Conservation (phyloP, 257 asterid genomes). For the Nicotiana obtusifolia region DNA sequence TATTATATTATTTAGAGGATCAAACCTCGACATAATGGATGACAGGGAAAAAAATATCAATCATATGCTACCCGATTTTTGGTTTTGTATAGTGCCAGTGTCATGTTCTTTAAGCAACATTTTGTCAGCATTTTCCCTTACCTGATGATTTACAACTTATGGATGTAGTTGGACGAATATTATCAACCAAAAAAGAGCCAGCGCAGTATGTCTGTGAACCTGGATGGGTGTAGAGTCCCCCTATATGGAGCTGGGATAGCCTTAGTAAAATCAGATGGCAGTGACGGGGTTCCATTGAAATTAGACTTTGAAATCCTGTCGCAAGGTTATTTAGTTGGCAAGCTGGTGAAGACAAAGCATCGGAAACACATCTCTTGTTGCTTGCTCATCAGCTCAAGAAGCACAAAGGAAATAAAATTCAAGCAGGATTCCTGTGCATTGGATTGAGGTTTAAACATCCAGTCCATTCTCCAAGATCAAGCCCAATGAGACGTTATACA, state of each 20-base stretch:
- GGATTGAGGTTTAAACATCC: conserved; percentile 7
- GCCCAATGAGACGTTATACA: no score
- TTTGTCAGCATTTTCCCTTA: background rate
- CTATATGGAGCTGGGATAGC: conserved; percentile 60
- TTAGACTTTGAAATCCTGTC: conserved; percentile 42
- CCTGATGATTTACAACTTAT: background rate
- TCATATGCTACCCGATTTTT: background rate
- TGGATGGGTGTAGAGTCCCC: conserved; percentile 48
- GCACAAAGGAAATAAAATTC: conserved; percentile 25
- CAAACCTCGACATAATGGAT: background rate
- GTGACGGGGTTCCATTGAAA: conserved; percentile 38
- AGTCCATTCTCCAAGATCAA: background rate
- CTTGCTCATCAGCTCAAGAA: conserved; percentile 26
- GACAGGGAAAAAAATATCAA: no score
- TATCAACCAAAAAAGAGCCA: conserved; percentile 52
- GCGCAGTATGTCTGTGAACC: conserved; percentile 24
- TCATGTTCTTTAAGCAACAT: background rate
- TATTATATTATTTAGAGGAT: background rate
- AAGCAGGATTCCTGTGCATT: conserved; percentile 39
- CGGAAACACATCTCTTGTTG: conserved; percentile 39
- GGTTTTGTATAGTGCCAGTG: background rate
- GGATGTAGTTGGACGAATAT: conserved; percentile 42
- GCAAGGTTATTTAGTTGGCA: conserved; percentile 42
- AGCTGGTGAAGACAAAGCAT: conserved; percentile 50
- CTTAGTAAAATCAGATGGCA: conserved; percentile 14